Percentiles rank a stretch among this genome's conserved stretches.
Evolutionary conservation across 805 yeast genomes (phyloP).

Genomic region (Metschnikowia peoriensis): DNA sequence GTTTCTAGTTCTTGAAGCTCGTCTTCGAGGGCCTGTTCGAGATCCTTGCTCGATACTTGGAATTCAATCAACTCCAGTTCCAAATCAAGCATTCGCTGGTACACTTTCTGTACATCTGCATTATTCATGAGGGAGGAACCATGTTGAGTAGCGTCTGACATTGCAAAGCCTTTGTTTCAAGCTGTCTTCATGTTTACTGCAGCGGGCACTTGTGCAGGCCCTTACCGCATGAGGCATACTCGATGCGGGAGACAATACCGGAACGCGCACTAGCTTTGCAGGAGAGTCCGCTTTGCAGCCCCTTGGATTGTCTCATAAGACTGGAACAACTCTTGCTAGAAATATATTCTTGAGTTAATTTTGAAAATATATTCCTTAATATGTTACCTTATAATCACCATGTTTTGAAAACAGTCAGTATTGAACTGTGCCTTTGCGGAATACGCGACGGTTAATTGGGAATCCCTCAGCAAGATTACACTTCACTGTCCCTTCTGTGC

Average conservation of each 20-base stretch:
- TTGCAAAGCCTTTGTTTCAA: not conserved
- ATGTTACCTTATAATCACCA: too few species aligned
- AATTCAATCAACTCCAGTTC: slow-evolving; percentile 41
- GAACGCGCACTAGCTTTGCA: too few species aligned
- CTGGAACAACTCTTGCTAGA: too few species aligned
- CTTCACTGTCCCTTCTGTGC: too few species aligned
- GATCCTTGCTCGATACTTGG: slow-evolving; percentile 43
- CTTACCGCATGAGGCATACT: not conserved
- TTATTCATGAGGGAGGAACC: not conserved
- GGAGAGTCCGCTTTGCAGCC: too few species aligned
- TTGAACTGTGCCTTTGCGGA: too few species aligned
- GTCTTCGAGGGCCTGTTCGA: slow-evolving; percentile 45
- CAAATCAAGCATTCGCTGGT: slow-evolving; percentile 31
- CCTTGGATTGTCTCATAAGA: too few species aligned
- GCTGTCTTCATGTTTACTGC: slow-evolving; percentile 6
- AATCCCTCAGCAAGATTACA: too few species aligned
- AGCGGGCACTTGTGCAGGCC: slow-evolving; percentile 7
- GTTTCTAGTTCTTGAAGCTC: slow-evolving; percentile 37
- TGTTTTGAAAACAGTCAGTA: too few species aligned
- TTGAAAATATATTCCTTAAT: too few species aligned
- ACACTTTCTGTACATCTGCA: slow-evolving; percentile 9
- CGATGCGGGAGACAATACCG: not conserved
- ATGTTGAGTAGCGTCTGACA: slow-evolving; percentile 1
- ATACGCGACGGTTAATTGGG: too few species aligned
- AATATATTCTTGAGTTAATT: too few species aligned